Percentiles rank a stretch among this genome's conserved stretches.
phyloP scores from a whole-genome alignment of 2,329 filamentous ascomycete species.

The Beauveria caledonica region DNA sequence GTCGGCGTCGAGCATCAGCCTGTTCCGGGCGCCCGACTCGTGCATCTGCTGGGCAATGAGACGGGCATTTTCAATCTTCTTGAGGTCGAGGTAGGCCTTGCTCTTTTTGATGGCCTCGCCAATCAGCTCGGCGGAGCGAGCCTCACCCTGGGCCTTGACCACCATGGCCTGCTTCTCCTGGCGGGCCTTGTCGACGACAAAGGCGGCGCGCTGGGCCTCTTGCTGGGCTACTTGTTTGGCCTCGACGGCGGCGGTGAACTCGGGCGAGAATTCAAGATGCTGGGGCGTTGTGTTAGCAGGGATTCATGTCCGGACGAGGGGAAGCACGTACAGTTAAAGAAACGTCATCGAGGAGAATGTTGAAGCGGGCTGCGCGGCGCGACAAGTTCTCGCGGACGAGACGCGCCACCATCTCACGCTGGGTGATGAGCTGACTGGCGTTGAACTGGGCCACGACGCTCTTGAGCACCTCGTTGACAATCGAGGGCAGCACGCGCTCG shows the following conservation, averaged over 20 bases:
- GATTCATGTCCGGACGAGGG: too few relatives aligned
- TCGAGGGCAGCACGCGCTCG: constrained; percentile 90
- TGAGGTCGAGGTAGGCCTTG: constrained; percentile 90
- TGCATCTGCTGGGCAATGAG: constrained; percentile 83
- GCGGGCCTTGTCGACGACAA: constrained; percentile 95
- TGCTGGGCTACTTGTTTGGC: constrained; percentile 74
- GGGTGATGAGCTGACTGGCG: constrained; percentile 93
- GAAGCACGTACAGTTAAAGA: constrained; percentile 69
- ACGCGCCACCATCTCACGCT: constrained; percentile 91
- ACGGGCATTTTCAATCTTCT: constrained; percentile 95
- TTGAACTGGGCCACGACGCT: constrained; percentile 99
- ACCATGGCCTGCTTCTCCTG: constrained; percentile 99
- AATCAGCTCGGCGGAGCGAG: constrained; percentile 92
- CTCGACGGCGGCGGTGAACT: constrained; percentile 66
- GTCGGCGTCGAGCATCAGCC: constrained; percentile 84
- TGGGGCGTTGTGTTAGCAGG: constrained; percentile 25
- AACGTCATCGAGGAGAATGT: constrained; percentile 95
- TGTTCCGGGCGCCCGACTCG: constrained; percentile 80
- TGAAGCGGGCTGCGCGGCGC: constrained; percentile 85
- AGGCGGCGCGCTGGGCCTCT: constrained; percentile 93
- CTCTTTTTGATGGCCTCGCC: constrained; percentile 99
- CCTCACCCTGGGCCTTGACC: constrained; percentile 97
- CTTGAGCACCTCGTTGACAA: constrained; percentile 98
- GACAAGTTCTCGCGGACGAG: constrained; percentile 91
- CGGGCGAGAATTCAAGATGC: constrained; percentile 66